Evolutionary conservation across 768 basidiomycete genomes (phyloP), one percentile per base, ranked within the genome.

Genomic region (Tricholoma matsutake): DNA sequence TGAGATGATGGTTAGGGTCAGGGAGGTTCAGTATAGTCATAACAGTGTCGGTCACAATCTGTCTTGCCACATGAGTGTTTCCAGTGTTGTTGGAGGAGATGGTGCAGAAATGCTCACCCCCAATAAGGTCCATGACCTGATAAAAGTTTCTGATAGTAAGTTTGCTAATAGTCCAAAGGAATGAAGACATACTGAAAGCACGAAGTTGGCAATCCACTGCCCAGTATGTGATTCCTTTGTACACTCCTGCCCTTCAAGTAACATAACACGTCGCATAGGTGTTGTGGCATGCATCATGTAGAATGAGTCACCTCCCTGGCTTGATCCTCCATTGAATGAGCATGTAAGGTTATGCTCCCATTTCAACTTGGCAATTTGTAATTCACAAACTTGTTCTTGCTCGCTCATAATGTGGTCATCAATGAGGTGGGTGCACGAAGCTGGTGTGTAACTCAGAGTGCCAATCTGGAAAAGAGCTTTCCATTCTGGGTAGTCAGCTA

Each of bases 341-440:
- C 71, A 51, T 28, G 60, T 69, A 29, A 72, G 58, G 10, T 61
- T 35, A 0, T 39, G 16, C 39, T 68, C 37, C 0, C 58, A 63
- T 31, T 58, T 51, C n/a, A 72, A 66, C 31, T 60, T 32, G 0
- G 47, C 35, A 25, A 71, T 45, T 32, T 68, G 64, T 11, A 60
- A 31, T 14, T 61, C 16, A 1, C 62, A 37, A 52, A 73, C 68
- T 51, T 51, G 45, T 9, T 61, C 65, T 51, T 65, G 64, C 39
- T 72, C 66, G 1, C 61, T 60, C 61, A 64, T 61, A 28, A 73
- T 71, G 20, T 69, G 69, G 13, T 59, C 55, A 11, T 72, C 71
- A 28, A 63, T 61, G 2, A 73, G 61, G 18, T 58, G 64, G 0
- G 67, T 66, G 4, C 66, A 49, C 1, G 67, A 68, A 2, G 65